A percentile compares a stretch with the other conserved stretches of the same genome.
Evolutionary conservation across 1,284 basidiomycete species (phyloP).

Genomic region (Chondrostereum purpureum): DNA sequence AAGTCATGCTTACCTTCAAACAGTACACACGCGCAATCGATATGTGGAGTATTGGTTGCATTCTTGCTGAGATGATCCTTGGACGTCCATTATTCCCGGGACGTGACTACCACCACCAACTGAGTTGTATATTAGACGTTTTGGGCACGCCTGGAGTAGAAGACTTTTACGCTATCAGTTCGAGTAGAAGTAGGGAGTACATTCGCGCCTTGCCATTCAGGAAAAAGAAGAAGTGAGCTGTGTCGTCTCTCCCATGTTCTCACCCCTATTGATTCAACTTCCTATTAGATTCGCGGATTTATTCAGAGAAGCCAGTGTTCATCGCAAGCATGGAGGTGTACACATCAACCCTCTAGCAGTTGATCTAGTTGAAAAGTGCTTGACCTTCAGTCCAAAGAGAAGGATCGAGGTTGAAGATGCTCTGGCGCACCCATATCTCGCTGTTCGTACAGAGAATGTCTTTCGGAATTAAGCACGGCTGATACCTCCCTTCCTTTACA

Average conservation of each 20-base stretch:
- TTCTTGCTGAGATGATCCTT: slow-evolving; percentile 96
- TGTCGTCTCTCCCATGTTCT: too few relatives aligned
- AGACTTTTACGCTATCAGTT: slow-evolving; percentile 90
- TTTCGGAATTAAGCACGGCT: slow-evolving; percentile 3
- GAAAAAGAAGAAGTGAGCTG: slow-evolving; percentile 72
- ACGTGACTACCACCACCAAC: slow-evolving; percentile 81
- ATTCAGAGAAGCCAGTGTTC: background rate
- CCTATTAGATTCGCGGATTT: background rate
- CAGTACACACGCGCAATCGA: slow-evolving; percentile 92
- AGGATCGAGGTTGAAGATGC: slow-evolving; percentile 90
- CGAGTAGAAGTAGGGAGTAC: slow-evolving; percentile 82
- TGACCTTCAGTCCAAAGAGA: slow-evolving; percentile 90
- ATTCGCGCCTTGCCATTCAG: slow-evolving; percentile 90
- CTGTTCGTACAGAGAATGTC: slow-evolving; percentile 14
- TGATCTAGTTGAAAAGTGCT: slow-evolving; percentile 83
- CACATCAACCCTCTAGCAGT: slow-evolving; percentile 44
- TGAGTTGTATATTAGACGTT: slow-evolving; percentile 81
- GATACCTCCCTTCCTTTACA: slow-evolving; percentile 20
- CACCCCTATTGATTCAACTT: too few relatives aligned
- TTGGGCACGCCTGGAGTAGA: slow-evolving; percentile 87
- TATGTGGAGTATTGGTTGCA: slow-evolving; percentile 94
- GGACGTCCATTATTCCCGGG: slow-evolving; percentile 20
- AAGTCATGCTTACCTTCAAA: slow-evolving; percentile 95
- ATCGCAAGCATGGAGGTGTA: background rate
- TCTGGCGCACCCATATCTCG: slow-evolving; percentile 85